Base-by-base conservation (phyloP, 2,329 filamentous ascomycete genomes). In the Sarocladium strictum region DNA sequence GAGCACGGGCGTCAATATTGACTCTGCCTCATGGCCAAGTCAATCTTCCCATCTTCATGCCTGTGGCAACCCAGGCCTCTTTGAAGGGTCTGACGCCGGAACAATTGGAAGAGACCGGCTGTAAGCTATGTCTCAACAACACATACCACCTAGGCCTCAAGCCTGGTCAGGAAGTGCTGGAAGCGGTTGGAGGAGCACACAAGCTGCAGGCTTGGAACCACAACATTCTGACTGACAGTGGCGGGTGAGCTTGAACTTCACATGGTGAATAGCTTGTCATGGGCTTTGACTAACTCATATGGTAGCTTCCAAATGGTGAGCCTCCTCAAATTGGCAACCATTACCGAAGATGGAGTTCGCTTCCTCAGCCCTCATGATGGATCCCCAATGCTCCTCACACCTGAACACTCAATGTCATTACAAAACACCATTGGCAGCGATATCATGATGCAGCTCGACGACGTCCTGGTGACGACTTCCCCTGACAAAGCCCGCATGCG, bases 391-490 rank as follows among this genome's bases (percentile, higher is more conserved):
- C 84, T 99, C 11, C 84, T 99, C 47, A 99, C 94, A 0, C 94
- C 94, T 0, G 95, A 99, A 69, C 93, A 97, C 74, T 97, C 94
- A 1, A 97, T 99, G 63, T 87, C 86, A 11, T 79, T 99, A 3
- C 94, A 99, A 69, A 97, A 99, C 71, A 93, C 87, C 54, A 99
- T 99, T 64, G 94, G 94, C 59, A 96, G 90, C 59, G 94, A 99
- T 72, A 97, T 99, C 63, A 97, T 97, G 61, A 99, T 99, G 95
- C 95, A 99, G 72, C 84, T 99, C 3, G 94, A 99, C 76, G 95
- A 99, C 70, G 95, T 99, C 14, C 87, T 99, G 53, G 93, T 91
- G 27, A 97, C 94, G 0, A 99, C 94, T 0, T 97, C 91, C 0
- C 93, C 93, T 0, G 94, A 99, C 69, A 77, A 83, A 55, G 85